A percentile compares a stretch with the other conserved stretches of the same genome.
phyloP scores from a whole-genome alignment of 495 filamentous ascomycete species.

The Durotheca rogersii region DNA sequence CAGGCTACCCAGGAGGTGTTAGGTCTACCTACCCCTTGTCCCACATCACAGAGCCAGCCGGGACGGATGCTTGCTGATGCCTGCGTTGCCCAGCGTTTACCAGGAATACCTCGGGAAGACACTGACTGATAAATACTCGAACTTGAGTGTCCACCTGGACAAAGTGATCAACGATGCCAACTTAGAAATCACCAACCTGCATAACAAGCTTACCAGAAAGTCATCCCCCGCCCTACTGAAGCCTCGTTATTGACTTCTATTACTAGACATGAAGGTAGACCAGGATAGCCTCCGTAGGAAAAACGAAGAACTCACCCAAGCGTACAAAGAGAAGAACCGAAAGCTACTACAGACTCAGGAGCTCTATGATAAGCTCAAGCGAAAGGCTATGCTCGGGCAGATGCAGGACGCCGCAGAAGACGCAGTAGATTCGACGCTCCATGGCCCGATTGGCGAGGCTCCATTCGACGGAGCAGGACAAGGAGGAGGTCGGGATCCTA shows the following conservation, averaged over 20 bases:
- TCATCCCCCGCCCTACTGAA: slow-evolving; percentile 5
- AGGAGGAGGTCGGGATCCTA: slow-evolving; percentile 7
- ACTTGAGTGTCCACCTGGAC: slow-evolving; percentile 70
- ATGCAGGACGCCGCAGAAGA: slow-evolving; percentile 71
- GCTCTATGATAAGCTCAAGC: slow-evolving; percentile 81
- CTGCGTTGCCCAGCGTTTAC: slow-evolving; percentile 59
- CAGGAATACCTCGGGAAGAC: slow-evolving; percentile 75
- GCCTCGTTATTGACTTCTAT: slow-evolving; percentile 11
- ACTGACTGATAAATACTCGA: slow-evolving; percentile 71
- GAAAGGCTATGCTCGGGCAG: slow-evolving; percentile 65
- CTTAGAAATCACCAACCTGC: slow-evolving; percentile 67
- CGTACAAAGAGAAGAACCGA: slow-evolving; percentile 70
- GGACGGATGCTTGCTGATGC: neutral
- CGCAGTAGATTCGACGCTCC: slow-evolving; percentile 60
- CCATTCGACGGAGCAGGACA: too few relatives aligned
- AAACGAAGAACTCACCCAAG: slow-evolving; percentile 70
- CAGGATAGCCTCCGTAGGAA: slow-evolving; percentile 70
- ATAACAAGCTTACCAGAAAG: slow-evolving; percentile 53
- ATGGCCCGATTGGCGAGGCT: slow-evolving; percentile 13
- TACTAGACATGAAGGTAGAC: slow-evolving; percentile 62
- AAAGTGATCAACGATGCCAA: slow-evolving; percentile 82
- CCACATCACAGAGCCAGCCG: neutral
- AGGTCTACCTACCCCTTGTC: slow-evolving; percentile 10
- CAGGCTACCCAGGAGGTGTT: slow-evolving; percentile 91
- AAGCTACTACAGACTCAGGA: slow-evolving; percentile 78